Percentiles rank a stretch among this genome's conserved stretches.
Conservation (phyloP, 805 yeast species). For the Candida orba region DNA sequence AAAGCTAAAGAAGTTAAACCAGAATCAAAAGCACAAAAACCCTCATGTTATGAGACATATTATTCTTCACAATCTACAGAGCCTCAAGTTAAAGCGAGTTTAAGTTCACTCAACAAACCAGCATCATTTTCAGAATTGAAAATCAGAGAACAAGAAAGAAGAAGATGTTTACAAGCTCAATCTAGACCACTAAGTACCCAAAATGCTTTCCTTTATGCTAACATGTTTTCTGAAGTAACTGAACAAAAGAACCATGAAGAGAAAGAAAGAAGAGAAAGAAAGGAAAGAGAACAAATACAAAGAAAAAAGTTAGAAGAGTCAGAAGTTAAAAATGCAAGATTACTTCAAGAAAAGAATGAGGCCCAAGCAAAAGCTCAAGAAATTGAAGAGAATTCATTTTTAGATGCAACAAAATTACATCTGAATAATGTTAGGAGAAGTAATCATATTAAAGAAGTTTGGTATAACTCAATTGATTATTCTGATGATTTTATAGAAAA, state of each 20-base stretch:
- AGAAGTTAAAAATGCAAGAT: not conserved
- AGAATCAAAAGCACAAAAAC: too few relatives aligned
- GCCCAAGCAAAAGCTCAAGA: not conserved
- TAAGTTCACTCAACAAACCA: too few relatives aligned
- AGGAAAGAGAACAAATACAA: not conserved
- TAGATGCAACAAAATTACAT: not conserved
- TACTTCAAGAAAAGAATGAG: not conserved
- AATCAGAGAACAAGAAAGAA: not conserved
- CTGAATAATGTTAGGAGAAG: not conserved
- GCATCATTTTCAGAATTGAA: not conserved
- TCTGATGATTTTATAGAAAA: not conserved
- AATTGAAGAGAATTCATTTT: not conserved
- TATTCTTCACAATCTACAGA: too few relatives aligned
- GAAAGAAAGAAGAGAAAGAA: not conserved
- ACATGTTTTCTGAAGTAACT: too few relatives aligned
- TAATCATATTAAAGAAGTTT: not conserved
- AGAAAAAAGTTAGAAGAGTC: too few relatives aligned
- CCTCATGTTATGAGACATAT: too few relatives aligned
- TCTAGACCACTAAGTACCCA: too few relatives aligned
- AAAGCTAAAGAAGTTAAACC: too few relatives aligned
- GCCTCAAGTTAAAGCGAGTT: too few relatives aligned
- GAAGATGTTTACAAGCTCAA: not conserved
- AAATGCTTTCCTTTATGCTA: too few relatives aligned
- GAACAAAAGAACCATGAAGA: not conserved
- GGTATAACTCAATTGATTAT: not conserved